phyloP scores from a whole-genome alignment of 2,329 filamentous ascomycete species.

The Trichoderma semiorbis region DNA sequence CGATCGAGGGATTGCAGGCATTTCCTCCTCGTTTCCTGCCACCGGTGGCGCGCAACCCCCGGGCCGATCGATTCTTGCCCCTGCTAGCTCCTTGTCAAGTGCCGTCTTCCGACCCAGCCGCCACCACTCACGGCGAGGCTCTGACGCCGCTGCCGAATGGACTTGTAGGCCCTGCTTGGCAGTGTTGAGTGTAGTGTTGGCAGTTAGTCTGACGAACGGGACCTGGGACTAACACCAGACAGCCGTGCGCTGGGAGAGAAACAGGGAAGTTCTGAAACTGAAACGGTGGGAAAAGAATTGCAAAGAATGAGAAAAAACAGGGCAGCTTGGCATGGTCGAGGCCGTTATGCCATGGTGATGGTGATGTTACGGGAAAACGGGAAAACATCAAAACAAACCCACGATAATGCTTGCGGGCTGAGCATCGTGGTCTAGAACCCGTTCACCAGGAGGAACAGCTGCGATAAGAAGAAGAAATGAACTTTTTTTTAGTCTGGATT shows the following conservation, averaged over 20 bases:
- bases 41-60: background rate
- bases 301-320: background rate
- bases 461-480: background rate
- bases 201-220: background rate
- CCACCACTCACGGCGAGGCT: constrained; percentile 14
- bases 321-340: constrained; percentile 1
- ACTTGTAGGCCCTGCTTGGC: constrained; percentile 1
- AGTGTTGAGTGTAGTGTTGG: background rate
- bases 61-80: constrained; percentile 8
- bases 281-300: background rate
- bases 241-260: background rate
- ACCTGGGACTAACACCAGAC: background rate
- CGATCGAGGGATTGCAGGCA: constrained; percentile 1
- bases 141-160: constrained; percentile 9
- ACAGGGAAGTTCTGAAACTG: background rate
- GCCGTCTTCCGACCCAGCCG: constrained; percentile 14
- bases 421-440: background rate
- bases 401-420: constrained; percentile 3
- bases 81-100: constrained; percentile 15
- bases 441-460: background rate
- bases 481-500: background rate
- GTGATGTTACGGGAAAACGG: background rate
- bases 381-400: background rate
- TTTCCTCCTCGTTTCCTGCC: background rate
- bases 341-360: background rate